Evolutionary conservation across 2,329 filamentous ascomycete species (phyloP).

Genomic region (Scolecobasidium constrictum): DNA sequence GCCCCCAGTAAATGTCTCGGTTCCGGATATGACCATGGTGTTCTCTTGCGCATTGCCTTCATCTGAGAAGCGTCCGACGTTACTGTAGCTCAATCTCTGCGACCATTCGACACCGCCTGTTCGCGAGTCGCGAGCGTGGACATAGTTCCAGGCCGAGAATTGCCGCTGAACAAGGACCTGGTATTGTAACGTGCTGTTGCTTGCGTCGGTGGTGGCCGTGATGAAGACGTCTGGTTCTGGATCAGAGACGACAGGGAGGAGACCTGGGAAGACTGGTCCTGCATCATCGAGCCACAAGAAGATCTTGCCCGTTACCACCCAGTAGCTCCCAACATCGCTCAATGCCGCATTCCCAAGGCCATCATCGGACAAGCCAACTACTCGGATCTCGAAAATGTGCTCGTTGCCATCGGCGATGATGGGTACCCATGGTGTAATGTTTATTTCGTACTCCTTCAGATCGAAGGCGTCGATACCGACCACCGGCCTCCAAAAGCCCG

Average conservation of each 20-base stretch:
- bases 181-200: slow-evolving; percentile 51
- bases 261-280: slow-evolving; percentile 13
- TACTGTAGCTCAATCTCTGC: slow-evolving; percentile 47
- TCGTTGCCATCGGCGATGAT: slow-evolving; percentile 52
- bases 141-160: not conserved
- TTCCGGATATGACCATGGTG: slow-evolving; percentile 40
- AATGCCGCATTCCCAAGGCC: slow-evolving; percentile 36
- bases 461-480: slow-evolving; percentile 73
- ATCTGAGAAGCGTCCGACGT: slow-evolving; percentile 43
- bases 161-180: slow-evolving; percentile 25
- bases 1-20: slow-evolving; percentile 24
- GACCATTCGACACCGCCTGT: slow-evolving; percentile 39
- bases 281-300: slow-evolving; percentile 60
- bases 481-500: slow-evolving; percentile 65
- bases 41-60: slow-evolving; percentile 44
- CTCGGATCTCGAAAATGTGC: slow-evolving; percentile 52
- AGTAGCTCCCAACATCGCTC: slow-evolving; percentile 46
- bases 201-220: slow-evolving; percentile 28
- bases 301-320: slow-evolving; percentile 69
- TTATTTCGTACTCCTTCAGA: slow-evolving; percentile 68
- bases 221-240: slow-evolving; percentile 32
- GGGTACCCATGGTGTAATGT: slow-evolving; percentile 67
- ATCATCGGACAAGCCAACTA: slow-evolving; percentile 46
- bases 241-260: not conserved
- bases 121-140: slow-evolving; percentile 23